Evolutionary conservation across 2,329 filamentous ascomycete species (phyloP).

Genomic region (Leptoxyphium fumago): DNA sequence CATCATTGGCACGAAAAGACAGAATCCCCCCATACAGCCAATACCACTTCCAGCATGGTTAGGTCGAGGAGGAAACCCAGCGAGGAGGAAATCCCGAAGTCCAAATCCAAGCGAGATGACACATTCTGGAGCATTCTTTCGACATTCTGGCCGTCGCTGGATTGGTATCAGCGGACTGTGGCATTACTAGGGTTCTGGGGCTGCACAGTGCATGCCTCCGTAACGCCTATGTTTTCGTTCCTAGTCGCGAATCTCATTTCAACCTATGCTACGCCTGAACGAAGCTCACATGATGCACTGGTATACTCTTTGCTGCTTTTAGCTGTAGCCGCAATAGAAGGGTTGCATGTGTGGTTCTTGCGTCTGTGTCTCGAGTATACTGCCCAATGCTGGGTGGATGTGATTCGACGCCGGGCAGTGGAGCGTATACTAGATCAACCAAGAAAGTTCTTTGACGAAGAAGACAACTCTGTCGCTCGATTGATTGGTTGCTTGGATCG

Average conservation of each 20-base stretch:
- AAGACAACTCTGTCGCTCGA: slow-evolving; percentile 46
- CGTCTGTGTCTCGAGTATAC: slow-evolving; percentile 58
- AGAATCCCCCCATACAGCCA: too few species aligned
- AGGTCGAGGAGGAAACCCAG: too few species aligned
- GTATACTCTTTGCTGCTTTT: slow-evolving; percentile 59
- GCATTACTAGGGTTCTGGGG: slow-evolving; percentile 47
- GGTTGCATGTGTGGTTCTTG: slow-evolving; percentile 46
- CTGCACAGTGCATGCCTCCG: slow-evolving; percentile 48
- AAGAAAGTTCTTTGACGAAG: slow-evolving; percentile 60
- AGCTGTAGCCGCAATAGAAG: slow-evolving; percentile 52
- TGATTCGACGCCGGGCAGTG: slow-evolving; percentile 53
- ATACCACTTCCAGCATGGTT: too few species aligned
- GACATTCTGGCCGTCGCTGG: slow-evolving; percentile 57
- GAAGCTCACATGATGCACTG: slow-evolving; percentile 36
- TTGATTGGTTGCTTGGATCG: slow-evolving; percentile 63
- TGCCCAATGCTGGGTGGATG: slow-evolving; percentile 64
- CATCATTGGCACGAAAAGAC: too few species aligned
- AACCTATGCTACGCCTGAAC: slow-evolving; percentile 46
- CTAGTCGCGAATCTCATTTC: slow-evolving; percentile 57
- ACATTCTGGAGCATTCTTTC: slow-evolving; percentile 33
- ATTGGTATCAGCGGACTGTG: slow-evolving; percentile 33
- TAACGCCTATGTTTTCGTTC: slow-evolving; percentile 62
- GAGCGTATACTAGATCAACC: slow-evolving; percentile 60
- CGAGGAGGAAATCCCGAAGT: too few species aligned
- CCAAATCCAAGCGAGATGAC: slow-evolving; percentile 5